These are phyloP conservation scores for Martiniozyma asiatica DNA, from an alignment of 1,139 yeast genomes.

Conservation along the genomic window DNA sequence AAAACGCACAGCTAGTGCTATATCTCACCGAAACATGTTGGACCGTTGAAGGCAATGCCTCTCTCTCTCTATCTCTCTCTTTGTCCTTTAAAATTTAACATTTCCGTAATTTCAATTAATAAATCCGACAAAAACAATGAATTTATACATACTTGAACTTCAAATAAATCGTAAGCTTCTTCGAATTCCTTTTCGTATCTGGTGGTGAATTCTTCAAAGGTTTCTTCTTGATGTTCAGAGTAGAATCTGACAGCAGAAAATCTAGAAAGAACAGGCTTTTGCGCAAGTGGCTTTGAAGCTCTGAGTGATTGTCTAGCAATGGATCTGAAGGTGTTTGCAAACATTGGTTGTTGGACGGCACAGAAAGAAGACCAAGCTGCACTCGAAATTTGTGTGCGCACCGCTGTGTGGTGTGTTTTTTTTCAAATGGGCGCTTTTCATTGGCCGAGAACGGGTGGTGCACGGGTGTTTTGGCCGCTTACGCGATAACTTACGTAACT, in stretches of 20 bases:
- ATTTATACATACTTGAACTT: slow-evolving; percentile 50
- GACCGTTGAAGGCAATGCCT: background rate
- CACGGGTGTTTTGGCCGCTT: no score
- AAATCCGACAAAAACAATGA: background rate
- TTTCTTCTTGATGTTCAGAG: slow-evolving; percentile 78
- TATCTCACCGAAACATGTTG: no score
- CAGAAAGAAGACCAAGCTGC: background rate
- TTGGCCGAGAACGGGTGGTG: background rate
- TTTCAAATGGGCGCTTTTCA: slow-evolving; percentile 1
- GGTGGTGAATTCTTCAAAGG: slow-evolving; percentile 88
- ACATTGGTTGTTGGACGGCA: slow-evolving; percentile 23
- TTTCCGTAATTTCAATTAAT: no score
- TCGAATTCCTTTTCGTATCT: slow-evolving; percentile 95
- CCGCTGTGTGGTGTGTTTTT: background rate
- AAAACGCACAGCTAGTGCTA: no score
- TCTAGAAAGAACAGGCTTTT: slow-evolving; percentile 10
- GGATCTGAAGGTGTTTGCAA: slow-evolving; percentile 41
- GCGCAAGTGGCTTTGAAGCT: slow-evolving; percentile 9
- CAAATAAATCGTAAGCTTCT: slow-evolving; percentile 94
- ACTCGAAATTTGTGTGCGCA: background rate
- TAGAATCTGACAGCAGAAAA: slow-evolving; percentile 38
- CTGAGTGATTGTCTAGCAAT: slow-evolving; percentile 33
- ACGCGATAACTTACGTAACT: no score
- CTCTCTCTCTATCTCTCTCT: no score
- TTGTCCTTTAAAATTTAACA: no score